Evolutionary conservation across 2,329 filamentous ascomycete species (phyloP), one percentile per base, ranked within the genome.

Genomic region (Alternaria tenuissima): DNA sequence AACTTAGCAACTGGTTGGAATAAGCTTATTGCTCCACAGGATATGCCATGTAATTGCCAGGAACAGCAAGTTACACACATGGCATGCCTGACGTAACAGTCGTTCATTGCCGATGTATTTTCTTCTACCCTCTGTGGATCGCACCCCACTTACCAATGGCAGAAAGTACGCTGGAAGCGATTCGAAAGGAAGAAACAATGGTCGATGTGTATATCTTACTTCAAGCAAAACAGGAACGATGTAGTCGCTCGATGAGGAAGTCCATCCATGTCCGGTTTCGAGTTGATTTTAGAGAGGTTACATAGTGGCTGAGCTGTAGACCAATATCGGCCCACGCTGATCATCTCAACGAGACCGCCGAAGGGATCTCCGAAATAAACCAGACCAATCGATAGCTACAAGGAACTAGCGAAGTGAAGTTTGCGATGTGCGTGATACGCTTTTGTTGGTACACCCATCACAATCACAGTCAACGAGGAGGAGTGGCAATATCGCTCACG

Each of bases 21-120:
- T 70, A 69, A 73, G 71, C 72, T 71, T 74, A 68, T 69, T 68
- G 65, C 57, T 72, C 66, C 65, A 65, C 64, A 66, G 56, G 55
- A 47, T 36, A 54, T 42, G 43, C 36, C 44, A 44, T 24, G 24
- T 41, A 34, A 14, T 26, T 42, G 41, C 16, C 38, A 51, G 53
- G 52, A 59, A 28, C 32, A 54, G 24, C 20, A 55, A 51, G 24
- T 28, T n/a, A 32, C 22, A 53, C 22, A 26, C 28, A 53, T 24
- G 24, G 51, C 30, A 26, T 53, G 38, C 41, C 58, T 47, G 44
- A 28, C 12, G 43, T 32, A 28, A 49, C 28, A 44, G 16, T 30
- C 32, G 32, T 26, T 34, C n/a, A 18, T 47, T 41, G 49, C 12
- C 20, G 11, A 22, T 14, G 34, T 18, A 42, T 18, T 6, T 34